A percentile compares a stretch with the other conserved stretches of the same genome.
Evolutionary conservation across 2,329 filamentous ascomycete genomes (phyloP).

Genomic region (Xylaria sp.): DNA sequence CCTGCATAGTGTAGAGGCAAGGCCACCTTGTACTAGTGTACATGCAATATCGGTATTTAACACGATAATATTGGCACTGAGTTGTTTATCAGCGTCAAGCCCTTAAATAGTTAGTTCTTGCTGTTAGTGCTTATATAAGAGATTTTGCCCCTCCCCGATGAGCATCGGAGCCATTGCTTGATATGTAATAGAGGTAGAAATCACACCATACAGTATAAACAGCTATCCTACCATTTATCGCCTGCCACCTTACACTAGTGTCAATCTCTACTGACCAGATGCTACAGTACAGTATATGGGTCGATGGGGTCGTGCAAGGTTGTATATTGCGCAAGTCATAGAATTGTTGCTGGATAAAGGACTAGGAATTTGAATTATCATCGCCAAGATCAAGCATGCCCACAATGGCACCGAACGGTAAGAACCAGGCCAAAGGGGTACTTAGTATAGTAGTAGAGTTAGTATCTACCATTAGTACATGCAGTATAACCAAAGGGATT

Average conservation of each 20-base stretch:
- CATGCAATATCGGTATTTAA: background rate
- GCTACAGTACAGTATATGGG: background rate
- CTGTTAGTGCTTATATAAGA: slow-evolving; percentile 14
- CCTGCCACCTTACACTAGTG: background rate
- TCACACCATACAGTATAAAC: background rate
- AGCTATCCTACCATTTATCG: background rate
- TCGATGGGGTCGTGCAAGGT: background rate
- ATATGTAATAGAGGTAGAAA: background rate
- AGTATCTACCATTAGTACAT: background rate
- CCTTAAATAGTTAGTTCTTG: slow-evolving; percentile 2
- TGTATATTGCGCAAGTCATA: background rate
- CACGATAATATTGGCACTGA: background rate
- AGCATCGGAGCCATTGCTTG: background rate
- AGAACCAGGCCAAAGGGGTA: slow-evolving; percentile 2
- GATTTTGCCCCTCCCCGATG: background rate
- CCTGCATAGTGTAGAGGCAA: background rate
- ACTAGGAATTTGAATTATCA: slow-evolving; percentile 9
- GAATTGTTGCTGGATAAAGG: background rate
- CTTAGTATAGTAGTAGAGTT: background rate
- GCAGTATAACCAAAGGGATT: background rate
- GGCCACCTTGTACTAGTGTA: background rate
- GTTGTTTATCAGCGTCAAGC: background rate
- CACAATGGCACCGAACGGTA: slow-evolving; percentile 10
- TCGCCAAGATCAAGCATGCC: slow-evolving; percentile 5
- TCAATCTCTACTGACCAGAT: background rate